Conservation (phyloP, 2,329 filamentous ascomycete species). For the Exophiala spinifera region DNA sequence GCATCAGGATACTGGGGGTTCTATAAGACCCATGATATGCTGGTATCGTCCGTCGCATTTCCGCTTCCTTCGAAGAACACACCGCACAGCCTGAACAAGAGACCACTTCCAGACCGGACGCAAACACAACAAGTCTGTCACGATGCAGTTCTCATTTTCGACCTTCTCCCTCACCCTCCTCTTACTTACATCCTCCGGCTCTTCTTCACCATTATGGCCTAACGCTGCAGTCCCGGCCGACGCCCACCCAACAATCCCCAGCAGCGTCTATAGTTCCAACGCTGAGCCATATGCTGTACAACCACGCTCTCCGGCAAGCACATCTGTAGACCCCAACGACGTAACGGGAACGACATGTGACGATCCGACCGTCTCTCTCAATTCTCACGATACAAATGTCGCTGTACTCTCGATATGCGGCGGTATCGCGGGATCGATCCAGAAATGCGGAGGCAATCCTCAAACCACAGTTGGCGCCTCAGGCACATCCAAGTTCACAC, state of each 20-base stretch:
- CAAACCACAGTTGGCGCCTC: slow-evolving; percentile 46
- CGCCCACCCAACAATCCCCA: background rate
- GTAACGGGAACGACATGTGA: slow-evolving; percentile 36
- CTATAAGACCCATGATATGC: too few species aligned
- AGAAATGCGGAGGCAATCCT: slow-evolving; percentile 47
- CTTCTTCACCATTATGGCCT: background rate
- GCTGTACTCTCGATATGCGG: slow-evolving; percentile 52
- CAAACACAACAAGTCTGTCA: background rate
- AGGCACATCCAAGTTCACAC: slow-evolving; percentile 49
- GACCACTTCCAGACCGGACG: background rate
- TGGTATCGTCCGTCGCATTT: too few species aligned
- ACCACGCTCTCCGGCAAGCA: slow-evolving; percentile 19
- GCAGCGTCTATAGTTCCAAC: background rate
- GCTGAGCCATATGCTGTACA: background rate
- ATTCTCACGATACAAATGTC: slow-evolving; percentile 51
- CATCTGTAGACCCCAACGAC: slow-evolving; percentile 31
- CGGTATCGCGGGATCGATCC: slow-evolving; percentile 46
- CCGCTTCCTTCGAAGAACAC: too few species aligned
- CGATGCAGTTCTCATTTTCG: background rate
- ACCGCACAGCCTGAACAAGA: too few species aligned
- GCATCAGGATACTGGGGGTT: too few species aligned
- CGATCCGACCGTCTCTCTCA: slow-evolving; percentile 40
- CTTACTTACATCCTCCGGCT: background rate
- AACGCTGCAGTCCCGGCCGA: background rate
- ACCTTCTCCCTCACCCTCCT: background rate